Percentiles rank a stretch among this genome's conserved stretches.
phyloP scores from a whole-genome alignment of 371 early-diverging fungal genomes.

The Rhizopus stolonifer region DNA sequence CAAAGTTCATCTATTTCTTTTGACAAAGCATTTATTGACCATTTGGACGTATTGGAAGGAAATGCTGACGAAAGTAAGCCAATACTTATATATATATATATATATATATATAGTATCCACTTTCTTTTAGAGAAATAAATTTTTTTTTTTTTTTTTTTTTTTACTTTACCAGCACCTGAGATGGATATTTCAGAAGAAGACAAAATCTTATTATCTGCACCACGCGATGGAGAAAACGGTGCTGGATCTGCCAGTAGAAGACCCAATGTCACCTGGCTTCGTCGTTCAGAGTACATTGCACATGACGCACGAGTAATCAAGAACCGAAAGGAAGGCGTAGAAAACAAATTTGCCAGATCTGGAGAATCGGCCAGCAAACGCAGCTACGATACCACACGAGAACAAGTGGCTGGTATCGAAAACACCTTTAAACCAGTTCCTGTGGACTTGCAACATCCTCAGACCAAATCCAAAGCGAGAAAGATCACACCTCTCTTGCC shows the following conservation, averaged over 20 bases:
- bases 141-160: too few relatives aligned
- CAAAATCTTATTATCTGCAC: conserved; percentile 56
- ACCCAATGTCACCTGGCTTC: conserved; percentile 64
- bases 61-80: conserved; percentile 34
- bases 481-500: conserved; percentile 79
- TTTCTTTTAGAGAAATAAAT: too few relatives aligned
- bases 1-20: conserved; percentile 65
- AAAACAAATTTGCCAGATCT: conserved; percentile 33
- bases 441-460: conserved; percentile 68
- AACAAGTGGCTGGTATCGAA: conserved; percentile 69
- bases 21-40: conserved; percentile 64
- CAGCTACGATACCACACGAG: conserved; percentile 49
- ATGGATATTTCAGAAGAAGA: conserved; percentile 65
- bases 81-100: neutral
- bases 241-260: conserved; percentile 21
- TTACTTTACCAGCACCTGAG: conserved; percentile 12
- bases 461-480: conserved; percentile 69
- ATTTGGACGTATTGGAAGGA: conserved; percentile 46
- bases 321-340: conserved; percentile 26
- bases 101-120: too few relatives aligned
- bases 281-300: conserved; percentile 67
- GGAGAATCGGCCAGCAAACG: conserved; percentile 24
- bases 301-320: conserved; percentile 29
- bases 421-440: conserved; percentile 68
- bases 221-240: conserved; percentile 27